Evolutionary conservation across 2,329 filamentous ascomycete genomes (phyloP).

Genomic region (Cercospora beticola): DNA sequence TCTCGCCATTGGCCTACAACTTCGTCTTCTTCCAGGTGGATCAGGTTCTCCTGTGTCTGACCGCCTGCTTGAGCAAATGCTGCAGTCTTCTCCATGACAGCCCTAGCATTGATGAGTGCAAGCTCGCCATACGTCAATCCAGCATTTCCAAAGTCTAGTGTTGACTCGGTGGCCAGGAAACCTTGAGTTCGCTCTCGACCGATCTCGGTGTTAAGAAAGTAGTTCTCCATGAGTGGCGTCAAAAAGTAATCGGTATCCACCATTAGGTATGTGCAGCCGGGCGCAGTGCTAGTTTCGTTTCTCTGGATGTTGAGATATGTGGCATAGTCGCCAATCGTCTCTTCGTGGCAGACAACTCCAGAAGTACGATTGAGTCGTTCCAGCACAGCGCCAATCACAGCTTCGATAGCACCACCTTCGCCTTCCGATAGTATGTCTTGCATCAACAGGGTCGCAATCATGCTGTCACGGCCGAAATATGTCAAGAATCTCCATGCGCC

Average conservation of each 20-base stretch:
- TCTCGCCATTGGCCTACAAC: slow-evolving; percentile 65
- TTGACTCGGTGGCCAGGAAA: slow-evolving; percentile 48
- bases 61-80: slow-evolving; percentile 52
- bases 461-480: slow-evolving; percentile 66
- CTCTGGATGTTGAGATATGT: slow-evolving; percentile 59
- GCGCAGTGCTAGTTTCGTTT: slow-evolving; percentile 47
- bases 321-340: slow-evolving; percentile 65
- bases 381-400: slow-evolving; percentile 60
- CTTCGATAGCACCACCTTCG: slow-evolving; percentile 57
- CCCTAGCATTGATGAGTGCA: slow-evolving; percentile 54
- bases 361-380: slow-evolving; percentile 62
- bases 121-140: slow-evolving; percentile 57
- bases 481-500: slow-evolving; percentile 67
- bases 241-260: slow-evolving; percentile 64
- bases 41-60: slow-evolving; percentile 55
- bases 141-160: slow-evolving; percentile 52
- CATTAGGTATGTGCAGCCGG: slow-evolving; percentile 49
- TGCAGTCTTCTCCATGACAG: slow-evolving; percentile 57
- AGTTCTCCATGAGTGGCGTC: slow-evolving; percentile 58
- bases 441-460: slow-evolving; percentile 60
- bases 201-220: slow-evolving; percentile 53
- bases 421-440: slow-evolving; percentile 59
- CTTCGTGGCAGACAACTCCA: slow-evolving; percentile 63
- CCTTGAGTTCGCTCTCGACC: slow-evolving; percentile 42
- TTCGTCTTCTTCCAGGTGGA: slow-evolving; percentile 56